Percentiles rank a stretch among this genome's conserved stretches.
Conservation (phyloP, 345 rosid species). For the Lumnitzera racemosa region DNA sequence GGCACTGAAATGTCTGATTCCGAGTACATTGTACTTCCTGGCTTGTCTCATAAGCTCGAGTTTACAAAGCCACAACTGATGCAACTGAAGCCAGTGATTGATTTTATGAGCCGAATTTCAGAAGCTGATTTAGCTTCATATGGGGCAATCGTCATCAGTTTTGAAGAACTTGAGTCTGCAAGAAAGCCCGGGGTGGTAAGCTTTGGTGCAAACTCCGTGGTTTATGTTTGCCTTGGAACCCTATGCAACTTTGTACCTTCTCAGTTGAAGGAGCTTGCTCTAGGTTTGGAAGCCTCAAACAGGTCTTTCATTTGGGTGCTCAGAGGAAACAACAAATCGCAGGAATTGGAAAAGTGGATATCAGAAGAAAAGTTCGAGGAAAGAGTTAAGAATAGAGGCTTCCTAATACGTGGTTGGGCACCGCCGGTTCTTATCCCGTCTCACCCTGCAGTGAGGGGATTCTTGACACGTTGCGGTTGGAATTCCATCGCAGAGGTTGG, state of each 20-base stretch:
- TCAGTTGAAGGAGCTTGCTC: slow-evolving; percentile 21
- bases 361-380: slow-evolving; percentile 17
- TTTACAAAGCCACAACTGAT: slow-evolving; percentile 33
- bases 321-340: slow-evolving; percentile 6
- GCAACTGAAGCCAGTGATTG: slow-evolving; percentile 4
- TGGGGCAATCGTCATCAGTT: slow-evolving; percentile 29
- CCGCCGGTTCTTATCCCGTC: slow-evolving; percentile 30
- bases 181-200: slow-evolving; percentile 7
- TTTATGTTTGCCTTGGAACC: slow-evolving; percentile 36
- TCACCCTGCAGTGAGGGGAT: slow-evolving; percentile 24
- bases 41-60: slow-evolving; percentile 31
- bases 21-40: slow-evolving; percentile 30
- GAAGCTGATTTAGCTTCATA: slow-evolving; percentile 21
- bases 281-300: slow-evolving; percentile 28
- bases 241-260: slow-evolving; percentile 2
- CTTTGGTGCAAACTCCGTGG: slow-evolving; percentile 28
- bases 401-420: slow-evolving; percentile 30
- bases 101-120: slow-evolving; percentile 5
- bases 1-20: slow-evolving; percentile 9
- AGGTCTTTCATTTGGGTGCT: slow-evolving; percentile 29
- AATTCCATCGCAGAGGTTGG: slow-evolving; percentile 24
- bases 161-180: slow-evolving; percentile 27
- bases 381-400: slow-evolving; percentile 18
- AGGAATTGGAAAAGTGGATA: slow-evolving; percentile 23
- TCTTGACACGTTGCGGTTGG: slow-evolving; percentile 37